Conservation (phyloP, 768 basidiomycete genomes). For the Amanita exitialis region DNA sequence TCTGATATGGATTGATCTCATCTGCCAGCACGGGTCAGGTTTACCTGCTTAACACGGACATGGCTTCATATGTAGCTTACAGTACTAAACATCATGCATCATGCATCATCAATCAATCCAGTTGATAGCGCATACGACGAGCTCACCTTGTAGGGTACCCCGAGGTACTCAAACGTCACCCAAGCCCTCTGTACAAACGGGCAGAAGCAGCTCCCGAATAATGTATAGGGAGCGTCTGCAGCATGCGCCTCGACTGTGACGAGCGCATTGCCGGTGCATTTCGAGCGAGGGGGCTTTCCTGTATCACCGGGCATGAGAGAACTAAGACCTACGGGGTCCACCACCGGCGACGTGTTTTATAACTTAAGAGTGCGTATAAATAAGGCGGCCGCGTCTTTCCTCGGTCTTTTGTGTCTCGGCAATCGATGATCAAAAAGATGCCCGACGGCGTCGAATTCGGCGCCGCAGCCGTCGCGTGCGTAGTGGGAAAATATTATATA, state of each 20-base stretch:
- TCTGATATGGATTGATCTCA: slow-evolving; percentile 73
- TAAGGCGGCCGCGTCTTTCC: too few relatives aligned
- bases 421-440: too few relatives aligned
- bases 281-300: slow-evolving; percentile 23
- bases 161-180: slow-evolving; percentile 62
- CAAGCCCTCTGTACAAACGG: slow-evolving; percentile 80
- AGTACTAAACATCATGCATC: slow-evolving; percentile 14
- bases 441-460: too few relatives aligned
- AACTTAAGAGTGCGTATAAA: too few relatives aligned
- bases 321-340: neutral
- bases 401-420: too few relatives aligned
- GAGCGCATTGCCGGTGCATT: slow-evolving; percentile 39
- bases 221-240: slow-evolving; percentile 40
- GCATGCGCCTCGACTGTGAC: slow-evolving; percentile 43
- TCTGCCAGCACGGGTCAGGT: slow-evolving; percentile 26
- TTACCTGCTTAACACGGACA: neutral
- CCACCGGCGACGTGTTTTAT: too few relatives aligned
- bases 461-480: too few relatives aligned
- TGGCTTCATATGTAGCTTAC: slow-evolving; percentile 7
- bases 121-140: neutral
- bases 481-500: too few relatives aligned
- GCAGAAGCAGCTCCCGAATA: slow-evolving; percentile 70
- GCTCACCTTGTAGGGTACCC: slow-evolving; percentile 59
- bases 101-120: neutral
- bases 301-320: slow-evolving; percentile 6